phyloP scores from a whole-genome alignment of 768 basidiomycete genomes.

The Paxillus involutus region DNA sequence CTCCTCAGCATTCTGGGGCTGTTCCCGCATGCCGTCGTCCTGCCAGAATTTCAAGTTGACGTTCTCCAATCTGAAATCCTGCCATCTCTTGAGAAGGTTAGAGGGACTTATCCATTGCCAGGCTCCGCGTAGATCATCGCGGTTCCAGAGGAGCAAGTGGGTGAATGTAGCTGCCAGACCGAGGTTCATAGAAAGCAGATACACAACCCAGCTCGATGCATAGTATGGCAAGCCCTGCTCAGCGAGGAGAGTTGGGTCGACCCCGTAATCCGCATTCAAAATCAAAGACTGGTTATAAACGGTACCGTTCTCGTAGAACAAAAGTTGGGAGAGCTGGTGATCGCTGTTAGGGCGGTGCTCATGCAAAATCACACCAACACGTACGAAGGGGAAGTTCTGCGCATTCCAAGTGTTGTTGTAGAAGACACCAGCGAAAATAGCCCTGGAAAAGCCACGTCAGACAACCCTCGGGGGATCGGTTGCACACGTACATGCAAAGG shows the following conservation, averaged over 20 bases:
- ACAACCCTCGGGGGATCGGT: not conserved
- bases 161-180: slow-evolving; percentile 47
- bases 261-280: slow-evolving; percentile 49
- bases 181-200: slow-evolving; percentile 16
- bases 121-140: slow-evolving; percentile 43
- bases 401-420: slow-evolving; percentile 56
- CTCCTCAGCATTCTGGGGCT: slow-evolving; percentile 37
- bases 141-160: slow-evolving; percentile 55
- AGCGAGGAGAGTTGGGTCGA: slow-evolving; percentile 49
- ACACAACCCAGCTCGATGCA: slow-evolving; percentile 24
- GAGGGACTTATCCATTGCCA: slow-evolving; percentile 48
- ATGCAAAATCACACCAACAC: slow-evolving; percentile 25
- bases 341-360: not conserved
- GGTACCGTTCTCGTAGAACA: slow-evolving; percentile 54
- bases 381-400: slow-evolving; percentile 58
- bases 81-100: slow-evolving; percentile 24
- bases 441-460: slow-evolving; percentile 16
- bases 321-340: slow-evolving; percentile 42
- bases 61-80: slow-evolving; percentile 20
- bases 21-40: slow-evolving; percentile 11
- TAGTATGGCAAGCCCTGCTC: slow-evolving; percentile 37
- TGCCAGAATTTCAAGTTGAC: slow-evolving; percentile 42
- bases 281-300: slow-evolving; percentile 52
- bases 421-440: slow-evolving; percentile 36
- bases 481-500: slow-evolving; percentile 47